Base-by-base conservation (phyloP, 352 stramenopile genomes). In the Phytopythium ostracodes region DNA sequence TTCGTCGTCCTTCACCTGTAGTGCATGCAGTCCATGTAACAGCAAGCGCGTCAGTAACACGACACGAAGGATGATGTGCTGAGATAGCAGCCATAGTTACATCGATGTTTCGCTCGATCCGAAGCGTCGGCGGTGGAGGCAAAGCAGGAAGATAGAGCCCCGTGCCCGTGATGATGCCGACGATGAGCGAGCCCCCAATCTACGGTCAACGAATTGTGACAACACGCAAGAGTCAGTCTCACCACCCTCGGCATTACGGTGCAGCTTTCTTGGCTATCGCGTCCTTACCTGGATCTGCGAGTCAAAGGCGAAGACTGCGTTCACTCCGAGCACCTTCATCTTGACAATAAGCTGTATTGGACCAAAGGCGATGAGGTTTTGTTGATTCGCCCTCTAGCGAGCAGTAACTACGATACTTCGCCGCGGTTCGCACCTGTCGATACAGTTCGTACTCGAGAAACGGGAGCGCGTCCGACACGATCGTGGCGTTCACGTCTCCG, bases 401-500 rank as follows among this genome's bases (percentile, higher is more conserved):
- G 38, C 38, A 18, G 22, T 20, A n/a, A 52, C 24, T 35, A 6
- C 11, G 22, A 44, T 17, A 1, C 38, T 2, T 4, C 12, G 20
- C 20, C 40, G 18, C 7, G 10, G 10, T 49, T 36, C 50, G 5
- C 61, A 99, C 84, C 81, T 99, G 97, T 18, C 97, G 92, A 77
- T 98, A 97, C 7, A 99, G 79, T 62, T 99, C 96, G 66, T 99
- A 99, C 66, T 99, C 97, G 25, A 99, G 72, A 63, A 99, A 99
- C n/a, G 97, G 96, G 4, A 99, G 81, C 11, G 92, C 94, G 66
- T 99, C 94, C 6, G 91, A 98, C 2, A 99, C 93, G 56, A 96
- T 94, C 15, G 98, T 97, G 11, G 97, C 97, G 70, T 99, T 98
- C 24, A 91, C 89, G 64, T 99, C 97, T 5, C 92, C 93, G 6